Evolutionary conservation across 306 rosid species (phyloP).

Genomic region (Vigna trinervia): DNA sequence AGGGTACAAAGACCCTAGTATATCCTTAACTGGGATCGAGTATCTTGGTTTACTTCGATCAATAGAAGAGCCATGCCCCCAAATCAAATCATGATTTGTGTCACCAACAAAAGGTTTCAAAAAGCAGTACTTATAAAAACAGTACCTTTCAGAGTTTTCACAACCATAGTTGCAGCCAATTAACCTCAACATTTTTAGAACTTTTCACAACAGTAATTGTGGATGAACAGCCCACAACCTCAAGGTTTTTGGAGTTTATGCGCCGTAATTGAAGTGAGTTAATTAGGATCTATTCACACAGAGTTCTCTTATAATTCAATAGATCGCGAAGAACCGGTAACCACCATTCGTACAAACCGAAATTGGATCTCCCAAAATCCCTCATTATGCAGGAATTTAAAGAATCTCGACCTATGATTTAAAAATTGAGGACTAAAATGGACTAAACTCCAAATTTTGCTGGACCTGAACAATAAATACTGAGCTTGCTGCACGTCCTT

Average conservation of each 20-base stretch:
- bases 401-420: slow-evolving; percentile 21
- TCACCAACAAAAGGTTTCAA: not conserved
- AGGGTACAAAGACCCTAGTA: not conserved
- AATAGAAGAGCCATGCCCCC: slow-evolving; percentile 5
- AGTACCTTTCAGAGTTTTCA: not conserved
- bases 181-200: too few species aligned
- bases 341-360: not conserved
- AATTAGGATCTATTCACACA: not conserved
- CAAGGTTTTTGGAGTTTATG: not conserved
- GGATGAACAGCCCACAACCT: not conserved
- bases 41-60: not conserved
- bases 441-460: not conserved
- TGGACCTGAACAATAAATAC: not conserved
- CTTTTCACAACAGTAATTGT: not conserved
- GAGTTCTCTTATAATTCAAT: not conserved
- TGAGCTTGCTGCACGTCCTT: not conserved
- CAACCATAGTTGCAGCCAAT: too few species aligned
- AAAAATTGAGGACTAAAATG: not conserved
- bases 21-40: slow-evolving; percentile 1
- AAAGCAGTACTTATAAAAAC: not conserved
- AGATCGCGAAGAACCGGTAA: not conserved
- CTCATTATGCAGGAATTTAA: not conserved
- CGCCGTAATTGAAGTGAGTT: not conserved
- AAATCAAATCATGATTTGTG: not conserved
- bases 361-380: not conserved